Evolutionary conservation across 768 basidiomycete genomes (phyloP), one percentile per base, ranked within the genome.

Genomic region (Psilocybe tampanensis): DNA sequence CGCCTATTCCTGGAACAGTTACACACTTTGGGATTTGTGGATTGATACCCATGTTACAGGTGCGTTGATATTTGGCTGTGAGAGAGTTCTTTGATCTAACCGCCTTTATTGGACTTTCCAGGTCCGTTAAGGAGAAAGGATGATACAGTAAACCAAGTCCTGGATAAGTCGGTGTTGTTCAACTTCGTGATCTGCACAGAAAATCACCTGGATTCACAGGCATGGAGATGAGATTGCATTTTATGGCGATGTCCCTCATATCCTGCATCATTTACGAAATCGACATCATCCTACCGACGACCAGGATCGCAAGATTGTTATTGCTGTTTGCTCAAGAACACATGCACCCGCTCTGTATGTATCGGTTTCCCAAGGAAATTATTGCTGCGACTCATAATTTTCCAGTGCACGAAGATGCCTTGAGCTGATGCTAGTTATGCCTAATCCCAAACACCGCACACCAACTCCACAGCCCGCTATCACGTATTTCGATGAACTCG

Each of bases 1-100:
- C 52, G 52, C 13, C 17, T 45, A 56, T 7, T 33, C 44, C 7
- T 39, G 21, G 5, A 1, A 15, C 47, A 92, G 92, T 66, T 94
- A 90, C 68, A 94, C 93, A 0, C 76, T 94, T 6, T 94, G 92
- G 92, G 83, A 88, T 55, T 76, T 94, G 15, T 94, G 92, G 92
- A 88, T 94, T 51, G 93, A 95, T 69, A 86, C 86, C 17, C 88
- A 93, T 68, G 78, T 90, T 50, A 73, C 79, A 43, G 82, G 85
- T 80, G 58, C n/a, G 67, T 55, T 24, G 22, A 18, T 8, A 23
- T 33, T n/a, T 17, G n/a, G n/a, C 21, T 52, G 29, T n/a, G 24
- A 8, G 21, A n/a, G 8, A 41, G 8, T 18, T 2, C 44, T 11
- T n/a, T 34, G 29, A 26, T 19, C 42, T 15, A 47, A 33, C 22